Evolutionary conservation across 2,329 filamentous ascomycete species (phyloP).

Genomic region (Xylariaceae sp.): DNA sequence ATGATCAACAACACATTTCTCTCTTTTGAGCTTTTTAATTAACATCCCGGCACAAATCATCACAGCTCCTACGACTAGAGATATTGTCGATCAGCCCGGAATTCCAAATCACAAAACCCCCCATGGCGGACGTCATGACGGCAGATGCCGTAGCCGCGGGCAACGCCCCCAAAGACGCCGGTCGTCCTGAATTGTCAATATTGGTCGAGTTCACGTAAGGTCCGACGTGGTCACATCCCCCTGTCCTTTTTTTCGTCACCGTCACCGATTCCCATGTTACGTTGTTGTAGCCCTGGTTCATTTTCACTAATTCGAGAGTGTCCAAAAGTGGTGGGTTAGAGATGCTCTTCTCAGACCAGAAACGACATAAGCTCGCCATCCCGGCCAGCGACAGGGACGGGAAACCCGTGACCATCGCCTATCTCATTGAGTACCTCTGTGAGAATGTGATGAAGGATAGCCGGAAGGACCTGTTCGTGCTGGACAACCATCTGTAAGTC

Average conservation of each 20-base stretch:
- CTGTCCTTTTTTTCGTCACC: too few species aligned
- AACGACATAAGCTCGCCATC: slow-evolving; percentile 64
- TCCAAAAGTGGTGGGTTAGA: slow-evolving; percentile 75
- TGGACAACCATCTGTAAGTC: slow-evolving; percentile 81
- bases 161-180: slow-evolving; percentile 5
- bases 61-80: neutral
- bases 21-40: too few species aligned
- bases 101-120: neutral
- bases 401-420: slow-evolving; percentile 62
- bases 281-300: too few species aligned
- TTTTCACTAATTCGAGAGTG: too few species aligned
- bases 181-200: slow-evolving; percentile 42
- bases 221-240: slow-evolving; percentile 21
- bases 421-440: slow-evolving; percentile 74
- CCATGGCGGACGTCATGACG: slow-evolving; percentile 18
- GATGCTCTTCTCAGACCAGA: slow-evolving; percentile 82
- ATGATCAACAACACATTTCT: neutral
- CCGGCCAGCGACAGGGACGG: slow-evolving; percentile 58
- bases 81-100: neutral
- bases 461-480: slow-evolving; percentile 81
- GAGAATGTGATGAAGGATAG: slow-evolving; percentile 77
- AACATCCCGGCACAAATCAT: too few species aligned
- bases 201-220: slow-evolving; percentile 56
- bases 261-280: too few species aligned
- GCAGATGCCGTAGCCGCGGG: slow-evolving; percentile 12